Evolutionary conservation across 2,329 filamentous ascomycete genomes (phyloP).

Genomic region (Amesomyces nigricolor): DNA sequence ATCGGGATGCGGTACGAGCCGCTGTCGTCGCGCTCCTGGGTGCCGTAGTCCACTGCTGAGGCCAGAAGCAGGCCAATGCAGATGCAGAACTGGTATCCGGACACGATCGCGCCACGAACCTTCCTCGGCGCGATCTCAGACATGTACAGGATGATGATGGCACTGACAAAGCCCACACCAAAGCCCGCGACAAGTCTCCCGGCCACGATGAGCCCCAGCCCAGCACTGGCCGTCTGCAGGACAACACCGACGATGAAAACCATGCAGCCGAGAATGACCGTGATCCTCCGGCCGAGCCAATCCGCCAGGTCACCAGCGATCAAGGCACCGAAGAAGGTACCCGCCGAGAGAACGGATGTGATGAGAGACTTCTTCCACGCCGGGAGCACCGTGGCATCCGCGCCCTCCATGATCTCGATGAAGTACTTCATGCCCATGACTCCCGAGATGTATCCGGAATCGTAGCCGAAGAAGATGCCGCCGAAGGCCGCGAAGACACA

Average conservation of each 20-base stretch:
- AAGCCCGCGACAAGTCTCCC: slow-evolving; percentile 60
- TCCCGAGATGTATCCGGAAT: slow-evolving; percentile 52
- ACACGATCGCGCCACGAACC: slow-evolving; percentile 66
- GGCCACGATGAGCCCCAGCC: slow-evolving; percentile 46
- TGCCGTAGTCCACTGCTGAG: slow-evolving; percentile 60
- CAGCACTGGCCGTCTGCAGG: slow-evolving; percentile 51
- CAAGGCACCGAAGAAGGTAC: slow-evolving; percentile 60
- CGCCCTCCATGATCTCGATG: slow-evolving; percentile 28
- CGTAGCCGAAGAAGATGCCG: slow-evolving; percentile 56
- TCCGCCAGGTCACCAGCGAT: slow-evolving; percentile 62
- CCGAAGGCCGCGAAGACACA: slow-evolving; percentile 56
- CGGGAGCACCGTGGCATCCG: slow-evolving; percentile 16
- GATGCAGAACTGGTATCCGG: slow-evolving; percentile 72
- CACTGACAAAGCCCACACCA: slow-evolving; percentile 55
- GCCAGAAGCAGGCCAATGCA: slow-evolving; percentile 66
- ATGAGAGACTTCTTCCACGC: slow-evolving; percentile 40
- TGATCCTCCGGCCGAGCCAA: slow-evolving; percentile 53
- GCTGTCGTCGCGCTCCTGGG: slow-evolving; percentile 50
- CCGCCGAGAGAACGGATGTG: slow-evolving; percentile 58
- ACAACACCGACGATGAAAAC: slow-evolving; percentile 56
- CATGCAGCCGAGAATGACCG: slow-evolving; percentile 55
- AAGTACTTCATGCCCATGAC: slow-evolving; percentile 37
- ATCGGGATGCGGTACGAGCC: slow-evolving; percentile 68
- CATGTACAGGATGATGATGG: slow-evolving; percentile 66
- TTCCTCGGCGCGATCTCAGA: slow-evolving; percentile 53